A percentile compares a stretch with the other conserved stretches of the same genome.
Evolutionary conservation across 805 yeast genomes (phyloP).

Genomic region (Lachancea cidri): DNA sequence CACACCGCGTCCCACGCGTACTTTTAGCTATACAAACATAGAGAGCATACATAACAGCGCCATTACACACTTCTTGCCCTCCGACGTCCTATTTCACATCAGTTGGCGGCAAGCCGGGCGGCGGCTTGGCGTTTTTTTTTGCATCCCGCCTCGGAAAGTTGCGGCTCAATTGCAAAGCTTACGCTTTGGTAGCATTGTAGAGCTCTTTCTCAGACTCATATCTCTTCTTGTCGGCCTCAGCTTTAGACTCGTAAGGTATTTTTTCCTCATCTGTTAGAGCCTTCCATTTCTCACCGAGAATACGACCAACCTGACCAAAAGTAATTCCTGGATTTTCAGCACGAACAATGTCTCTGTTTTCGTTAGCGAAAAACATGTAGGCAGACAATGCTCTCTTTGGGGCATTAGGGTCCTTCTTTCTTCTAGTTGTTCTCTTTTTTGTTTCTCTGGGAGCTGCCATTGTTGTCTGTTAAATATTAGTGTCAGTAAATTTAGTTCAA

Average conservation of each 20-base stretch:
- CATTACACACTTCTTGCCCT: background rate
- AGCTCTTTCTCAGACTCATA: conserved; percentile 94
- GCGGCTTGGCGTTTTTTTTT: too few relatives aligned
- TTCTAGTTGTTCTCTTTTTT: conserved; percentile 38
- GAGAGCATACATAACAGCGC: background rate
- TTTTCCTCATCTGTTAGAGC: conserved; percentile 78
- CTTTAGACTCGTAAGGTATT: conserved; percentile 86
- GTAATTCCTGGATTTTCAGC: conserved; percentile 95
- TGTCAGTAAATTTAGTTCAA: background rate
- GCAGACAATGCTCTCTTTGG: conserved; percentile 98
- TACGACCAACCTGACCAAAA: conserved; percentile 92
- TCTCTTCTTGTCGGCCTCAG: conserved; percentile 95
- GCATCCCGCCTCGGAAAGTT: too few relatives aligned
- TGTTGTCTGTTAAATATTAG: conserved; percentile 1
- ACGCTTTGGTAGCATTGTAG: conserved; percentile 50
- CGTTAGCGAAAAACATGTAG: conserved; percentile 98
- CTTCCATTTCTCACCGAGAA: conserved; percentile 97
- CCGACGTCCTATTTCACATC: background rate
- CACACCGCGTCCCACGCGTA: background rate
- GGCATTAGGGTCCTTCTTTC: conserved; percentile 86
- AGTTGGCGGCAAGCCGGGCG: background rate
- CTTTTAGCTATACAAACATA: background rate
- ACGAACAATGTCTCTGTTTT: conserved; percentile 92
- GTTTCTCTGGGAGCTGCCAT: conserved; percentile 40
- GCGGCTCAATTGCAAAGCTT: conserved; percentile 3